phyloP scores from a whole-genome alignment of 257 asterid genomes.

The Forsythia viridissima region DNA sequence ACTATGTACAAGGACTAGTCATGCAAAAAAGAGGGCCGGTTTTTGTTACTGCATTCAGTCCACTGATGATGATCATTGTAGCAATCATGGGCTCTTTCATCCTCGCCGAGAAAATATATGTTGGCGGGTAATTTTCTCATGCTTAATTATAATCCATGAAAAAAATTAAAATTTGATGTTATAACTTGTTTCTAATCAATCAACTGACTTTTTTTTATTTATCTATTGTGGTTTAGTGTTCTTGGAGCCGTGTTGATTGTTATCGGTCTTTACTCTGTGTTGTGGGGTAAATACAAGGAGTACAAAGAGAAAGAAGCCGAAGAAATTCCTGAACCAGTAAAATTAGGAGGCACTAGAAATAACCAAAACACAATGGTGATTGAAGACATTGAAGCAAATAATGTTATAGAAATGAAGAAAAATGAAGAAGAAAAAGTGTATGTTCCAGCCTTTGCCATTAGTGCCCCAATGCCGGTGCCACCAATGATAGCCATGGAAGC shows the following conservation, averaged over 20 bases:
- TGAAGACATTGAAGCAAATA: slow-evolving; percentile 68
- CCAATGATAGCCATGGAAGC: slow-evolving; percentile 66
- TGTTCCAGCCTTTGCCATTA: slow-evolving; percentile 41
- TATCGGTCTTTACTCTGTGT: slow-evolving; percentile 50
- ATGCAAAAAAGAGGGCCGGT: slow-evolving; percentile 86
- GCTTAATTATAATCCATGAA: background rate
- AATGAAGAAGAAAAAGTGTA: slow-evolving; percentile 26
- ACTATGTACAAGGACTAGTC: slow-evolving; percentile 85
- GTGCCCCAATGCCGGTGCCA: slow-evolving; percentile 48
- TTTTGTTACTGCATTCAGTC: slow-evolving; percentile 86
- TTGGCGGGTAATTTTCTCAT: slow-evolving; percentile 67
- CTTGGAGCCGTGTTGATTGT: slow-evolving; percentile 53
- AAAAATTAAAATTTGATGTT: background rate
- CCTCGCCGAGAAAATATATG: slow-evolving; percentile 66
- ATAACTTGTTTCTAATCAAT: background rate
- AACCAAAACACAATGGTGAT: slow-evolving; percentile 18
- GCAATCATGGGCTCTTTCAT: slow-evolving; percentile 92
- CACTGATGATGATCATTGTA: slow-evolving; percentile 88
- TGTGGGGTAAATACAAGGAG: slow-evolving; percentile 68
- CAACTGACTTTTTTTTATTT: background rate
- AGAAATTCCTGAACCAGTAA: slow-evolving; percentile 50
- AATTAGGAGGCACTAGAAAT: slow-evolving; percentile 25
- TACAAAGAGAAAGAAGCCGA: slow-evolving; percentile 41
- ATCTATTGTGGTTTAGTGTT: slow-evolving; percentile 27
- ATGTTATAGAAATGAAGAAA: slow-evolving; percentile 27